phyloP scores from a whole-genome alignment of 768 basidiomycete species.

The Naganishia kalamii region DNA sequence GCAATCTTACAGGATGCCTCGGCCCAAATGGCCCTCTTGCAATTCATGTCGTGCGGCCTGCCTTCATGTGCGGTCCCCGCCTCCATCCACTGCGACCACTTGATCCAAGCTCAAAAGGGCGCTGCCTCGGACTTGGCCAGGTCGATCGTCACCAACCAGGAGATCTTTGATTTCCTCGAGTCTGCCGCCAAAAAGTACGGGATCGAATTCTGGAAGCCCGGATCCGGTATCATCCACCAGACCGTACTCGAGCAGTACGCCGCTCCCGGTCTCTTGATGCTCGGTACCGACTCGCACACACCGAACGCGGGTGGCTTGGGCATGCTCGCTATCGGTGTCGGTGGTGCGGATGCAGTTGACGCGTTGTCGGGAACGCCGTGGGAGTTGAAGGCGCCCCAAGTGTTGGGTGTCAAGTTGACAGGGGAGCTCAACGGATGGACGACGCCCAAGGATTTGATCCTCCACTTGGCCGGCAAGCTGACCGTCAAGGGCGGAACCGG shows the following conservation, averaged over 20 bases:
- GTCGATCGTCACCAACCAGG: conserved; percentile 80
- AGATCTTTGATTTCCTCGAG: conserved; percentile 95
- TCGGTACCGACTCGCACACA: conserved; percentile 78
- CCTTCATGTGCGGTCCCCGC: conserved; percentile 66
- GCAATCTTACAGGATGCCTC: conserved; percentile 46
- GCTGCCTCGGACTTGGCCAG: conserved; percentile 69
- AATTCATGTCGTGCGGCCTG: conserved; percentile 96
- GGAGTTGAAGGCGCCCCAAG: conserved; percentile 87
- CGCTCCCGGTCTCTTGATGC: conserved; percentile 87
- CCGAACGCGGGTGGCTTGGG: conserved; percentile 97
- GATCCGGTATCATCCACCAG: conserved; percentile 81
- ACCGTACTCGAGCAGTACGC: conserved; percentile 98
- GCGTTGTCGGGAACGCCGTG: conserved; percentile 97
- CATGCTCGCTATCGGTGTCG: conserved; percentile 95
- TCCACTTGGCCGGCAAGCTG: conserved; percentile 86
- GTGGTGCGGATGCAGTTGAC: conserved; percentile 89
- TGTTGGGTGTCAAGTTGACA: conserved; percentile 74
- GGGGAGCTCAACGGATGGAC: conserved; percentile 85
- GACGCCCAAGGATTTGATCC: conserved; percentile 91
- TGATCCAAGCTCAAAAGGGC: conserved; percentile 88
- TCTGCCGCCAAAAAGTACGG: conserved; percentile 65
- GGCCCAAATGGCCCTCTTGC: conserved; percentile 61
- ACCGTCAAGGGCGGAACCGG: conserved; percentile 98
- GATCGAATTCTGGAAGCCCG: conserved; percentile 97
- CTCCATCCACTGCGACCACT: conserved; percentile 90